Percentiles rank a stretch among this genome's conserved stretches.
phyloP scores from a whole-genome alignment of 768 basidiomycete species.

The Rhizopogon salebrosus region DNA sequence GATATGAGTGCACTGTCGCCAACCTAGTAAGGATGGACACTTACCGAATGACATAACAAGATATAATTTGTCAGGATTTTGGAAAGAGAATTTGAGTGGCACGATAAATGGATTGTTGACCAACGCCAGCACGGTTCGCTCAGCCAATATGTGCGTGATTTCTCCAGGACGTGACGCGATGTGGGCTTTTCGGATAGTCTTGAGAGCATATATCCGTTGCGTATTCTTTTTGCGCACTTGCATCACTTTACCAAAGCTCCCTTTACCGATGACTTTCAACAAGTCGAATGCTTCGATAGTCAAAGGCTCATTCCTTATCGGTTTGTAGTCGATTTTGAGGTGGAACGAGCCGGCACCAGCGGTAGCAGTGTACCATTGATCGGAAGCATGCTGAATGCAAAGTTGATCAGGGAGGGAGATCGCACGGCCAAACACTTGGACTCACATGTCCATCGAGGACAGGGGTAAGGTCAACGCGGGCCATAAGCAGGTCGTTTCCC shows the following conservation, averaged over 20 bases:
- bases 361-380: conserved; percentile 85
- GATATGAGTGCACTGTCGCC: neutral
- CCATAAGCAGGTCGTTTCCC: conserved; percentile 95
- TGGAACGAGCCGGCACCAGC: conserved; percentile 90
- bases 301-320: conserved; percentile 73
- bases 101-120: conserved; percentile 99
- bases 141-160: conserved; percentile 96
- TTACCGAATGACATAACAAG: conserved; percentile 93
- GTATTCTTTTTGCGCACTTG: conserved; percentile 99
- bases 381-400: conserved; percentile 61
- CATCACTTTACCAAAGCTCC: conserved; percentile 98
- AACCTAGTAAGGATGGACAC: conserved; percentile 17
- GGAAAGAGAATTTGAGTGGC: conserved; percentile 98
- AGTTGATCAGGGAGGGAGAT: conserved; percentile 8
- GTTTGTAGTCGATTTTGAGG: conserved; percentile 92
- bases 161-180: conserved; percentile 95
- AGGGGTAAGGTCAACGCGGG: conserved; percentile 86
- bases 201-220: conserved; percentile 93
- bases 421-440: conserved; percentile 4
- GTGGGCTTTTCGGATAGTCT: conserved; percentile 97
- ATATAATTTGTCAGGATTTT: conserved; percentile 95
- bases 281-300: conserved; percentile 97
- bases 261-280: conserved; percentile 97
- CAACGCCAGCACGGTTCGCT: conserved; percentile 92
- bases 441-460: conserved; percentile 73